phyloP scores from a whole-genome alignment of 805 yeast genomes.

The Wickerhamiella musiphila region DNA sequence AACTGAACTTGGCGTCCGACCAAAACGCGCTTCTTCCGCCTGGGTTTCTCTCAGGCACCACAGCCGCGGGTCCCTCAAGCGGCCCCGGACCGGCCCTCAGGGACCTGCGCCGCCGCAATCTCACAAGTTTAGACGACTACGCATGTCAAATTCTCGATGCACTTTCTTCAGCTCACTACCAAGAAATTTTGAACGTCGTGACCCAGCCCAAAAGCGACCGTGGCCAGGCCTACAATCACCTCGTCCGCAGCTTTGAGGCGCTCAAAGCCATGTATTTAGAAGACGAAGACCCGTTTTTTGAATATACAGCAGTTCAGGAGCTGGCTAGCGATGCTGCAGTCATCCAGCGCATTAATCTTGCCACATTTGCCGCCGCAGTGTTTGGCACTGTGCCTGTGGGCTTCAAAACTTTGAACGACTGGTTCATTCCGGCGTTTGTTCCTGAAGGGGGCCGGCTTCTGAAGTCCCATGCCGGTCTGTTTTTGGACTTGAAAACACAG shows the following conservation, averaged over 20 bases:
- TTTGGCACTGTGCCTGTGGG: conserved; percentile 76
- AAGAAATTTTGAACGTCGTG: conserved; percentile 53
- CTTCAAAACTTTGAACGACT: conserved; percentile 67
- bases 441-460: conserved; percentile 49
- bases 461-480: conserved; percentile 66
- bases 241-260: conserved; percentile 63
- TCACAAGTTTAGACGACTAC: conserved; percentile 66
- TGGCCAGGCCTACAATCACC: conserved; percentile 40
- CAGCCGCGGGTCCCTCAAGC: too few relatives aligned
- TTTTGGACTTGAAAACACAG: conserved; percentile 81
- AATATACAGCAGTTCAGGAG: not conserved
- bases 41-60: too few relatives aligned
- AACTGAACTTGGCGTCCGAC: not conserved
- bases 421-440: conserved; percentile 74
- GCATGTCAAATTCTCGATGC: conserved; percentile 64
- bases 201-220: conserved; percentile 47
- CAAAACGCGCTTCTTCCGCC: too few relatives aligned
- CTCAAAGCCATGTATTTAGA: conserved; percentile 42
- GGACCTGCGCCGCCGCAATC: conserved; percentile 5
- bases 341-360: conserved; percentile 67
- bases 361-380: conserved; percentile 76
- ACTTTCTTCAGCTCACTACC: conserved; percentile 49
- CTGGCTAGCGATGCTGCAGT: conserved; percentile 25
- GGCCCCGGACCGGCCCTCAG: not conserved
- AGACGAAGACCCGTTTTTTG: conserved; percentile 7